Percentiles rank a stretch among this genome's conserved stretches.
phyloP scores from a whole-genome alignment of 495 filamentous ascomycete species.

The Massariosphaeria phaeospora region DNA sequence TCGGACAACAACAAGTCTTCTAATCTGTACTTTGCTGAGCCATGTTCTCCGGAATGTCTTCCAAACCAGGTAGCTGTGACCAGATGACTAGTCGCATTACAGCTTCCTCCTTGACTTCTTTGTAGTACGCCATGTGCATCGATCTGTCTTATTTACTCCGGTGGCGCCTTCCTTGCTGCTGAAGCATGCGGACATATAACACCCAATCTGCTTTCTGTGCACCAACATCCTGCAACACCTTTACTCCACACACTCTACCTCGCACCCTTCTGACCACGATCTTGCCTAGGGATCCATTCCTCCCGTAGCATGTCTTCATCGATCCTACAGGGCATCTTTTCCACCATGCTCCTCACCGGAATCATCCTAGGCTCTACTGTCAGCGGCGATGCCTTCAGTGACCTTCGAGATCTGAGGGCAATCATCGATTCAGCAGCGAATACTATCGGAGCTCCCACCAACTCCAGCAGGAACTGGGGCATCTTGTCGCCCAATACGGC shows the following conservation, averaged over 20 bases:
- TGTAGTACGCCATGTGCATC: too few relatives aligned
- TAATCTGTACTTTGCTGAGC: too few relatives aligned
- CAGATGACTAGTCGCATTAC: too few relatives aligned
- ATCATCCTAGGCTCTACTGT: constrained; percentile 12
- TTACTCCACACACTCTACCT: background rate
- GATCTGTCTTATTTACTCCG: too few relatives aligned
- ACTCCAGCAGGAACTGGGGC: constrained; percentile 19
- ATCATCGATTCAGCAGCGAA: constrained; percentile 20
- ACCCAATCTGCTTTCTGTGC: too few relatives aligned
- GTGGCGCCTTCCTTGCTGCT: too few relatives aligned
- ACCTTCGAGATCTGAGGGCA: constrained; percentile 16
- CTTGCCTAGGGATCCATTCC: background rate
- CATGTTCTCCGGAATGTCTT: too few relatives aligned
- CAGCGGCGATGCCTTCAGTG: constrained; percentile 14
- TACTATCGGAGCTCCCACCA: constrained; percentile 16
- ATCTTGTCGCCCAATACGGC: background rate
- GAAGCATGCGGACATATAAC: too few relatives aligned
- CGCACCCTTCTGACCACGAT: constrained; percentile 1
- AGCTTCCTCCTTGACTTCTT: too few relatives aligned
- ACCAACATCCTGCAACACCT: too few relatives aligned
- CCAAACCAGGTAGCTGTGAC: too few relatives aligned
- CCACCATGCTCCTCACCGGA: constrained; percentile 17
- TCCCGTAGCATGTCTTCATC: constrained; percentile 8
- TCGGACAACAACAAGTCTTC: too few relatives aligned
- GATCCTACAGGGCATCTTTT: background rate